Evolutionary conservation across 1,139 yeast species (phyloP).

Genomic region (Taphrina wiesneri): DNA sequence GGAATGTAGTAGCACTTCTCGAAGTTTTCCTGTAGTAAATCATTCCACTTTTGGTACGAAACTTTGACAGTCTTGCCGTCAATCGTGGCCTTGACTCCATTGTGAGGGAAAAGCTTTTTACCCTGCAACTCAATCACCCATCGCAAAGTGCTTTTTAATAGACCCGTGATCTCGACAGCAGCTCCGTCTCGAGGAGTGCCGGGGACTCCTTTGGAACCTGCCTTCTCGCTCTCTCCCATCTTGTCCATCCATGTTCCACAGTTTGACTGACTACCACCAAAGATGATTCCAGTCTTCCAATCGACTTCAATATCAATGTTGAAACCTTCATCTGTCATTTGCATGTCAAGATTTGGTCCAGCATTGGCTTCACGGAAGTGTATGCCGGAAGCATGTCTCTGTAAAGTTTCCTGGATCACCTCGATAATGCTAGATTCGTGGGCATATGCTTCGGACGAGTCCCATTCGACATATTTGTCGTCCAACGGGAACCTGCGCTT

Average conservation of each 20-base stretch:
- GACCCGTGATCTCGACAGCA: conserved; percentile 87
- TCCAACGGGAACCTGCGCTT: conserved; percentile 85
- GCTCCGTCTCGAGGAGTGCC: conserved; percentile 99
- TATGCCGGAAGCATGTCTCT: conserved; percentile 85
- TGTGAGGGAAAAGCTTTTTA: conserved; percentile 58
- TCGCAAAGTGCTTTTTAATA: conserved; percentile 77
- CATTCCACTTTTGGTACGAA: conserved; percentile 66
- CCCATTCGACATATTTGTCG: conserved; percentile 70
- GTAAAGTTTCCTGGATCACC: conserved; percentile 73
- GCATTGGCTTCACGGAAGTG: conserved; percentile 94
- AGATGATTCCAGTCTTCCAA: conserved; percentile 83
- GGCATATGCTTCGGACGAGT: conserved; percentile 74
- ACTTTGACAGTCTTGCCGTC: conserved; percentile 60
- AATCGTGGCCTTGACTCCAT: conserved; percentile 50
- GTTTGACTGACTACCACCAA: conserved; percentile 88
- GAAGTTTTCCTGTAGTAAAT: conserved; percentile 66
- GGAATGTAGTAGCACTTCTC: conserved; percentile 81
- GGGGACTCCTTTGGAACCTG: conserved; percentile 84
- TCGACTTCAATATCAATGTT: conserved; percentile 78
- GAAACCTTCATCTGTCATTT: conserved; percentile 91
- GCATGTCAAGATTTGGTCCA: conserved; percentile 81
- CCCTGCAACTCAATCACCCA: conserved; percentile 66
- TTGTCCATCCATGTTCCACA: conserved; percentile 99
- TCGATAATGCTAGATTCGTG: conserved; percentile 71
- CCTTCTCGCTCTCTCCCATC: conserved; percentile 90